Conservation (phyloP, 352 stramenopile genomes). For the Phytophthora pinifolia region DNA sequence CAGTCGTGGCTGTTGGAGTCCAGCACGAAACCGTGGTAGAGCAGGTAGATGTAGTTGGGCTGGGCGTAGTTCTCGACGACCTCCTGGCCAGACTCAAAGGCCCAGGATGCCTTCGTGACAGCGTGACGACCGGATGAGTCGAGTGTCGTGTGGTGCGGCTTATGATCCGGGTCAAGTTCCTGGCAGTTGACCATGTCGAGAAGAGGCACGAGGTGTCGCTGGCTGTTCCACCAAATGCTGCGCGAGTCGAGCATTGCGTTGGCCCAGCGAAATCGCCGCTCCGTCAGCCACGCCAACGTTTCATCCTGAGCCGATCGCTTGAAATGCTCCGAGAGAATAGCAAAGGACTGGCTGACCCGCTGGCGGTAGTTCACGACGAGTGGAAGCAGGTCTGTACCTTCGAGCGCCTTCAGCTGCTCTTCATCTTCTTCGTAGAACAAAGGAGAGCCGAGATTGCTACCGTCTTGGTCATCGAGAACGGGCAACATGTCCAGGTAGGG, state of each 20-base stretch:
- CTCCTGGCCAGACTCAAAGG: constrained; percentile 63
- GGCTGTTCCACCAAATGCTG: constrained; percentile 92
- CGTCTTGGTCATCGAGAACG: constrained; percentile 12
- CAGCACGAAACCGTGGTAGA: constrained; percentile 92
- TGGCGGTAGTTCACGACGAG: constrained; percentile 42
- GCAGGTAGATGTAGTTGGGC: constrained; percentile 93
- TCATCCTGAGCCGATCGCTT: neutral
- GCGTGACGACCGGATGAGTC: constrained; percentile 38
- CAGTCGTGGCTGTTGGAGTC: constrained; percentile 83
- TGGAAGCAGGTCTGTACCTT: constrained; percentile 41
- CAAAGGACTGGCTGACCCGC: constrained; percentile 20
- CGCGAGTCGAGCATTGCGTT: constrained; percentile 88
- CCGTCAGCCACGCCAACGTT: constrained; percentile 49
- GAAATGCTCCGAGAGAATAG: constrained; percentile 10
- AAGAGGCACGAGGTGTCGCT: constrained; percentile 91
- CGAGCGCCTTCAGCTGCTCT: constrained; percentile 53
- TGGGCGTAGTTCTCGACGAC: constrained; percentile 94
- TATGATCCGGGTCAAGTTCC: constrained; percentile 41
- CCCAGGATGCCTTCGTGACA: constrained; percentile 70
- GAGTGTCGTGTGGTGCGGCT: constrained; percentile 54
- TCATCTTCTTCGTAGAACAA: constrained; percentile 52
- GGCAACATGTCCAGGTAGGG: constrained; percentile 90
- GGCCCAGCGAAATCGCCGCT: constrained; percentile 75
- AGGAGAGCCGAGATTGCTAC: constrained; percentile 30
- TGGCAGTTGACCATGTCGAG: constrained; percentile 95